Base-by-base conservation (phyloP, 139 green algal genomes). In the Edaphochlamys debaryana region DNA sequence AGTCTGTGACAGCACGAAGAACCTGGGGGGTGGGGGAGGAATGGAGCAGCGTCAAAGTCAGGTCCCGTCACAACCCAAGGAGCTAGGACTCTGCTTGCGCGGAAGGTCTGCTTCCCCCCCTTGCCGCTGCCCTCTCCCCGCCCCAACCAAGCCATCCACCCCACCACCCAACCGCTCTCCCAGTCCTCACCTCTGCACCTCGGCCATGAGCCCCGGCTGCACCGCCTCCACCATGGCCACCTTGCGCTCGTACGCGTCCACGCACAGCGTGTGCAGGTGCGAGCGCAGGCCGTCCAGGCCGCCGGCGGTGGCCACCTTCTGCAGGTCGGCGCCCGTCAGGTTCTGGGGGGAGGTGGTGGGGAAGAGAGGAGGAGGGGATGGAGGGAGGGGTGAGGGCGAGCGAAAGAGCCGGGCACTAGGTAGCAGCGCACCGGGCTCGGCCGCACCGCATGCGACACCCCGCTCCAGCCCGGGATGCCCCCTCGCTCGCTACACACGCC, bases 1-100 rank as follows among this genome's bases (percentile, higher is more conserved):
- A 9, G 93, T 99, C 88, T 99, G 95, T 19, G 90, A 92, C 3
- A 99, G 92, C 71, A 99, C 87, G 81, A 99, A 99, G 92, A 96
- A 99, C 67, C 95, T 80, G 73, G 17, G 34, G 58, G 15, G 37
- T 2, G 37, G 48, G n/a, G 6, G 36, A 20, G 23, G 2, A 50
- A 20, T 15, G 34, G 32, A 50, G n/a, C 2, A 6, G 29, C 25
- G 42, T 5, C 19, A 32, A 50, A 27, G 32, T 54, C 19, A 23
- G 36, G 0, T 38, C n/a, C 0, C n/a, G n/a, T n/a, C n/a, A n/a
- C n/a, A n/a, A n/a, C n/a, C n/a, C n/a, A n/a, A n/a, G n/a, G n/a
- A n/a, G n/a, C n/a, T n/a, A n/a, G n/a, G n/a, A n/a, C n/a, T n/a
- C n/a, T n/a, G n/a, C n/a, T n/a, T n/a, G n/a, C n/a, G n/a, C n/a